Conservation (phyloP, 2,329 filamentous ascomycete species). For the Penicillium sp. region DNA sequence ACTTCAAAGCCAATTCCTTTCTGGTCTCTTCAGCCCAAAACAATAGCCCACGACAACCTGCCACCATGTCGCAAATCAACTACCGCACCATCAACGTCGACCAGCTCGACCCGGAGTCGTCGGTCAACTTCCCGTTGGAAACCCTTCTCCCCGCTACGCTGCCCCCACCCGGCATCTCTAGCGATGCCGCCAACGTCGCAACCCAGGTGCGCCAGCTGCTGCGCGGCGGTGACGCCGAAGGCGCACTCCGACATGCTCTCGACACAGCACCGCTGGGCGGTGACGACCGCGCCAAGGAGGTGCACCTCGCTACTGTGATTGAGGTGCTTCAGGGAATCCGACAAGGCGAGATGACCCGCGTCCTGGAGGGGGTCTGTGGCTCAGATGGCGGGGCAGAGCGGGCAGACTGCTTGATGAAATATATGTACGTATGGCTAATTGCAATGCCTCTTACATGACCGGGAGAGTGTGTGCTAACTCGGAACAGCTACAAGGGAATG, state of each 20-base stretch:
- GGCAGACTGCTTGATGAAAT: conserved; percentile 95
- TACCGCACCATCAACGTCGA: conserved; percentile 93
- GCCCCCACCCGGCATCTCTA: conserved; percentile 65
- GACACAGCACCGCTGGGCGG: conserved; percentile 72
- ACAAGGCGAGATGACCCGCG: conserved; percentile 87
- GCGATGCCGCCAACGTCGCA: conserved; percentile 71
- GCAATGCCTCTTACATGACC: too few relatives aligned
- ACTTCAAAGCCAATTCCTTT: neutral
- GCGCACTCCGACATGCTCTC: conserved; percentile 75
- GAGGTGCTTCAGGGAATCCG: conserved; percentile 96
- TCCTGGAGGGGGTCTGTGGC: conserved; percentile 75
- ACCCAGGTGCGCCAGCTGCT: conserved; percentile 83
- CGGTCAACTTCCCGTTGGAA: conserved; percentile 82
- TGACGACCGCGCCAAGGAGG: conserved; percentile 61
- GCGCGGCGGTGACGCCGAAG: conserved; percentile 79
- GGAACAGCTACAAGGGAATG: conserved; percentile 86
- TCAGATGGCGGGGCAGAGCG: conserved; percentile 76
- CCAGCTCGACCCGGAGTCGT: conserved; percentile 81
- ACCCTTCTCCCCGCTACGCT: conserved; percentile 72
- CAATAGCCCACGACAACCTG: conserved; percentile 4
- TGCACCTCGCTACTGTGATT: conserved; percentile 79
- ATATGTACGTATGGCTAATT: conserved; percentile 62
- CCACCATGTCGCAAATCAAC: conserved; percentile 50
- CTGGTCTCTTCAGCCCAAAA: neutral
- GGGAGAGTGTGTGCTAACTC: conserved; percentile 5